Base-by-base conservation (phyloP, 192 early-diverging fungal genomes). In the Coemansia sp. region DNA sequence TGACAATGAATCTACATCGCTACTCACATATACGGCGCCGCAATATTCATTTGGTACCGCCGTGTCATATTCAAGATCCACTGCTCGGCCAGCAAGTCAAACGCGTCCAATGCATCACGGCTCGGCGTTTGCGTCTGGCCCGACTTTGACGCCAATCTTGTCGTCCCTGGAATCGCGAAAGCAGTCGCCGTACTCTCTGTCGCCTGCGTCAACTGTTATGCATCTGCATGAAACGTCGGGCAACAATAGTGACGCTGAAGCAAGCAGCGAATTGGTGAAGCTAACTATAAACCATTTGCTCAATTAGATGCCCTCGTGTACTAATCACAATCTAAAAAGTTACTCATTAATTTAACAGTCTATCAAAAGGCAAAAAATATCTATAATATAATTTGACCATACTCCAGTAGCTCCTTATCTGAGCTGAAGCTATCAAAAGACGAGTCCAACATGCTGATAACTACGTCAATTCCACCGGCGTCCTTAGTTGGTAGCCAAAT, bases 271-370 rank as follows among this genome's bases (percentile, higher is more conserved):
- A 11, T 61, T 68, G 11, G 60, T 59, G 38, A 79, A 79, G 38
- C 59, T 73, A 11, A 60, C 59, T 10, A 79, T 79, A 15, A 74
- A 67, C 3, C 66, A 74, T 64, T 22, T 79, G 16, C 60, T 79
- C 22, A 79, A 79, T 52, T 79, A 79, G 43, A 24, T 13, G 7
- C 9, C 44, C 18, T 18, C 13, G 7, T 10, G 10, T 34, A 7
- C 56, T 18, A 47, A 8, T 1, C n/a, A 11, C 11, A 40, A 40
- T 40, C 39, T 40, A 40, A 24, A 65, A 65, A 38, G 32, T 6
- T 37, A 38, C 3, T 24, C 20, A 22, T 30, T 55, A 32, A 16
- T 32, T 15, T 20, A 53, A 11, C 3, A 59, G 39, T 44, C n/a
- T 27, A 47, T 59, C 44, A 29, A 41, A 59, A 16, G 34, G 18